Evolutionary conservation across 169 alveolate species (phyloP).

Genomic region (Eimeria brunetti): DNA sequence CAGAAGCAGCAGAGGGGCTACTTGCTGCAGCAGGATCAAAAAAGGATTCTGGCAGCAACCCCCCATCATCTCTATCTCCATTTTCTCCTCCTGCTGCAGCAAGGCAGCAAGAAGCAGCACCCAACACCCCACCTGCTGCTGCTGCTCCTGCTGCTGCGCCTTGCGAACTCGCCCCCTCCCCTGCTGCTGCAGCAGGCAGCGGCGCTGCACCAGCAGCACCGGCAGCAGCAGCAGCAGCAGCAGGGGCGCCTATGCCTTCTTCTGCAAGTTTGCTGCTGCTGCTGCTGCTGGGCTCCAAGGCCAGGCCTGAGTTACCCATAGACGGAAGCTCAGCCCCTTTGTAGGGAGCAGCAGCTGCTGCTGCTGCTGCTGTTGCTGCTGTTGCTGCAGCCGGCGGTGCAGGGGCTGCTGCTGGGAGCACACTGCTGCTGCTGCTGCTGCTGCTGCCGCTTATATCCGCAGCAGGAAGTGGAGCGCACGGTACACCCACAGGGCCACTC

Average conservation of each 20-base stretch:
- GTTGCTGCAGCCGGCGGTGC: background rate
- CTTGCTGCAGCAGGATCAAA: slow-evolving; percentile 13
- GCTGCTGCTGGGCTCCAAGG: background rate
- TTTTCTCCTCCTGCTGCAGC: slow-evolving; percentile 29
- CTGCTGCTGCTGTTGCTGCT: background rate
- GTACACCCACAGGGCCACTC: background rate
- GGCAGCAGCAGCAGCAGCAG: background rate
- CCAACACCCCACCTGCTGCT: background rate
- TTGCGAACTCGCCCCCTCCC: too few species aligned
- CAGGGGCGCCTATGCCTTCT: background rate
- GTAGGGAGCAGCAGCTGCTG: background rate
- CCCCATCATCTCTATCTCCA: background rate
- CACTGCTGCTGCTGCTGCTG: slow-evolving; percentile 12
- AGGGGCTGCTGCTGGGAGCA: background rate
- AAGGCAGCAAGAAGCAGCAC: background rate
- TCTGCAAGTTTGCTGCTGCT: background rate
- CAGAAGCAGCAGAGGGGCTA: slow-evolving; percentile 28
- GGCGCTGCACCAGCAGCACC: background rate
- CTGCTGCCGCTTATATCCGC: background rate
- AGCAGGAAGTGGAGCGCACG: background rate
- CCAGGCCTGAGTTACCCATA: background rate
- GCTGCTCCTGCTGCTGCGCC: background rate
- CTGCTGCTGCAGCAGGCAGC: too few species aligned
- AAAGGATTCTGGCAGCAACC: slow-evolving; percentile 9
- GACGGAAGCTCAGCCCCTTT: background rate